A percentile compares a stretch with the other conserved stretches of the same genome.
phyloP scores from a whole-genome alignment of 148 eudicot genomes.

The Rhododendron vialii region DNA sequence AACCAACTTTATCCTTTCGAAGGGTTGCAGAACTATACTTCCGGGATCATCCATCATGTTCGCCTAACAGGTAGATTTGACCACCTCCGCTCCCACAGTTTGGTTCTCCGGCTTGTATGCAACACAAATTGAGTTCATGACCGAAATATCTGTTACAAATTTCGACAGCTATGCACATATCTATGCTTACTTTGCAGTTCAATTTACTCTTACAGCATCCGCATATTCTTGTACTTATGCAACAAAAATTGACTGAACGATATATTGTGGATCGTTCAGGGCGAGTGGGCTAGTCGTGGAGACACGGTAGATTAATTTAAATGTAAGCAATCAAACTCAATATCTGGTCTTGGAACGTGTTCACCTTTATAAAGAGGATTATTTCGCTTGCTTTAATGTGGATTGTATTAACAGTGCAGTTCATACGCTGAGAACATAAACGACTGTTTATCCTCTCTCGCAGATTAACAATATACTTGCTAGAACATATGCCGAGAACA shows the following conservation, averaged over 20 bases:
- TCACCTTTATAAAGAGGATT: background rate
- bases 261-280: background rate
- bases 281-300: background rate
- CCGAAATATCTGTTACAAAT: background rate
- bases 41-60: slow-evolving; percentile 95
- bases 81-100: background rate
- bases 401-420: background rate
- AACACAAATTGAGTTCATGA: background rate
- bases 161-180: background rate
- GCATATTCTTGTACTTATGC: background rate
- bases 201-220: slow-evolving; percentile 1
- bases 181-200: background rate
- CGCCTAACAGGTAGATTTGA: slow-evolving; percentile 63
- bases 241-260: background rate
- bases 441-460: background rate
- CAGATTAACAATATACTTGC: background rate
- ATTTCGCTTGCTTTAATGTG: background rate
- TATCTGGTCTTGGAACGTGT: background rate
- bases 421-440: too few species aligned
- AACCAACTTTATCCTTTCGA: slow-evolving; percentile 85
- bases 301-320: background rate
- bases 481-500: background rate
- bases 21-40: slow-evolving; percentile 94
- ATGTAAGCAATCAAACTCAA: background rate
- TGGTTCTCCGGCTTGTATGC: background rate